Conservation (phyloP, 2,329 filamentous ascomycete species). For the Trichoderma atroviride region DNA sequence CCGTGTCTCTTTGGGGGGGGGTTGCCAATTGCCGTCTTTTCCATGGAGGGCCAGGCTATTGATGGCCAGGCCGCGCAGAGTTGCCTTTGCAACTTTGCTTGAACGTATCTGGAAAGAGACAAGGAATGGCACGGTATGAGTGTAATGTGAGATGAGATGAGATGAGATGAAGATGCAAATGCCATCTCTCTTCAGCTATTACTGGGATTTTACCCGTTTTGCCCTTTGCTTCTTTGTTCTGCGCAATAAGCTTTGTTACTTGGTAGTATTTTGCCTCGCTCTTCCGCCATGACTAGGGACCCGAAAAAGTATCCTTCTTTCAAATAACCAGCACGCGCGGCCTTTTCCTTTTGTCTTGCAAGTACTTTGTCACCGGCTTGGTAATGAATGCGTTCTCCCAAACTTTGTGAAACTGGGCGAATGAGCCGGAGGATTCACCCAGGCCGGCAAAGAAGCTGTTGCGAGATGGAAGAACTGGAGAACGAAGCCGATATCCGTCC, state of each 20-base stretch:
- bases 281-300: background rate
- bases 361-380: background rate
- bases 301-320: background rate
- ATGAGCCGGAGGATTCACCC: constrained; percentile 10
- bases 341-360: background rate
- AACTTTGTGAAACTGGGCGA: constrained; percentile 1
- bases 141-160: background rate
- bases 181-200: background rate
- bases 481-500: background rate
- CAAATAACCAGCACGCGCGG: background rate
- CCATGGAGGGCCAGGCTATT: constrained; percentile 7
- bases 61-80: background rate
- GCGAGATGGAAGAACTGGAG: background rate
- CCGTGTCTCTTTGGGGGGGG: background rate
- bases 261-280: background rate
- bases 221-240: background rate
- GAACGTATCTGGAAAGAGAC: background rate
- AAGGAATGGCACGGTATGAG: background rate
- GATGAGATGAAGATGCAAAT: constrained; percentile 14
- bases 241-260: background rate
- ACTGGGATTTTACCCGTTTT: background rate
- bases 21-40: constrained; percentile 19
- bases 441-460: background rate
- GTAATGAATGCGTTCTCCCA: background rate
- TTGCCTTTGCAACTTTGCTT: background rate